Percentiles rank a stretch among this genome's conserved stretches.
These are phyloP conservation scores for Lagerstroemia fauriei DNA, from an alignment of 441 rosid genomes.

Conservation along the genomic window DNA sequence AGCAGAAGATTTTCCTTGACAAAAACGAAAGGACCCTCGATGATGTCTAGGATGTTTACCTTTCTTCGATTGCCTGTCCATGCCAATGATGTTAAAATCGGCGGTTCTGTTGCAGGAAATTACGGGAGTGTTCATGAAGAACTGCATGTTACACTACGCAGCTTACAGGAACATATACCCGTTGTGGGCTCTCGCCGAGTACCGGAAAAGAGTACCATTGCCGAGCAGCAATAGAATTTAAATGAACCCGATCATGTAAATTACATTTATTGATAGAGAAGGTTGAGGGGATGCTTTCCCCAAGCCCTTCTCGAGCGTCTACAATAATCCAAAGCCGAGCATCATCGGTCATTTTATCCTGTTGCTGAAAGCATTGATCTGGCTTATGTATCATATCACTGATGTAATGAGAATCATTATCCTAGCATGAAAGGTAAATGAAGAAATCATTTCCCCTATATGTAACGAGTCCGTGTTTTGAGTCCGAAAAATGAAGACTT, in stretches of 20 bases:
- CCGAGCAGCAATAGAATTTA: slow-evolving; percentile 18
- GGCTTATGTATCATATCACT: background rate
- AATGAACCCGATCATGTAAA: background rate
- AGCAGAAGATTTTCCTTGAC: background rate
- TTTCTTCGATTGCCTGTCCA: background rate
- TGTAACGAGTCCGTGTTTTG: no score
- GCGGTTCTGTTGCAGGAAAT: slow-evolving; percentile 41
- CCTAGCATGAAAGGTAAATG: background rate
- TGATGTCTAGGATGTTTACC: background rate
- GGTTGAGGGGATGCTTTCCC: background rate
- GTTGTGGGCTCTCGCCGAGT: slow-evolving; percentile 64
- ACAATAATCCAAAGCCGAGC: background rate
- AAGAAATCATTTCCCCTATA: no score
- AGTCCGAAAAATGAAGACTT: no score
- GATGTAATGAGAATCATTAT: background rate
- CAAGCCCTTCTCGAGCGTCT: background rate
- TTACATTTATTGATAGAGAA: background rate
- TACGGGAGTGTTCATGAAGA: slow-evolving; percentile 52
- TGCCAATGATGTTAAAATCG: background rate
- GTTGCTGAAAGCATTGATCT: background rate
- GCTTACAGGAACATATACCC: slow-evolving; percentile 53
- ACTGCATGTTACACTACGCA: slow-evolving; percentile 55
- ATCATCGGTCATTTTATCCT: background rate
- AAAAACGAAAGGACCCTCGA: background rate
- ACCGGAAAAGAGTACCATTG: slow-evolving; percentile 37